phyloP scores from a whole-genome alignment of 2,329 filamentous ascomycete genomes.

The Epichloe hybrida region DNA sequence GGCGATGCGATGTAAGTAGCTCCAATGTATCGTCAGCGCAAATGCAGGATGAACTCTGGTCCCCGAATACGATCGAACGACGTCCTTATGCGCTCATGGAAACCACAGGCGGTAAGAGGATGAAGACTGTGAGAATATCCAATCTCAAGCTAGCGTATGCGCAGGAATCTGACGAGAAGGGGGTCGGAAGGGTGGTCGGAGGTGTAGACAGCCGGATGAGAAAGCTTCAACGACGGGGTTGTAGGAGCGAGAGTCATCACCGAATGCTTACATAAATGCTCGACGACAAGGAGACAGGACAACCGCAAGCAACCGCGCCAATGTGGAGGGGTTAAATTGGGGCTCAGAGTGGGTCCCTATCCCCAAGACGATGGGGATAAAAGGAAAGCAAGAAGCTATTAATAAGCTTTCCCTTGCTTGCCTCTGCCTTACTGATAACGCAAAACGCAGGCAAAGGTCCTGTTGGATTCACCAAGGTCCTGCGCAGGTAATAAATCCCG shows the following conservation, averaged over 20 bases:
- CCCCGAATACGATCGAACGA: not conserved
- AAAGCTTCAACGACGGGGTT: not conserved
- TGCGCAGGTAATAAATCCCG: too few species aligned
- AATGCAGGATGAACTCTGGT: not conserved
- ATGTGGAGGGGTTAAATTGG: not conserved
- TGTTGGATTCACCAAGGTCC: too few species aligned
- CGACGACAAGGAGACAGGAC: not conserved
- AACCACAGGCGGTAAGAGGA: not conserved
- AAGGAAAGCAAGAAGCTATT: too few species aligned
- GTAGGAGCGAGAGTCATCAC: not conserved
- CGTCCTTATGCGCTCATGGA: not conserved
- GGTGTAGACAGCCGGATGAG: slow-evolving; percentile 1
- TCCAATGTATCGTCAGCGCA: not conserved
- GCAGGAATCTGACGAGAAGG: not conserved
- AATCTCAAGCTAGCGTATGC: not conserved
- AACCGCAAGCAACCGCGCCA: not conserved
- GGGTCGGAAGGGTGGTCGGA: not conserved
- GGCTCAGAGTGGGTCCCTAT: slow-evolving; percentile 16
- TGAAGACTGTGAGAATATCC: not conserved
- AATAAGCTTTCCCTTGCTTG: too few species aligned
- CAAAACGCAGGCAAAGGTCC: too few species aligned
- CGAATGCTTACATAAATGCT: not conserved
- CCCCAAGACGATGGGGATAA: slow-evolving; percentile 19
- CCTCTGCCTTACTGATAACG: too few species aligned
- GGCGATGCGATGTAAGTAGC: too few species aligned